A percentile compares a stretch with the other conserved stretches of the same genome.
phyloP scores from a whole-genome alignment of 2,329 filamentous ascomycete genomes.

The Fusarium irregulare region DNA sequence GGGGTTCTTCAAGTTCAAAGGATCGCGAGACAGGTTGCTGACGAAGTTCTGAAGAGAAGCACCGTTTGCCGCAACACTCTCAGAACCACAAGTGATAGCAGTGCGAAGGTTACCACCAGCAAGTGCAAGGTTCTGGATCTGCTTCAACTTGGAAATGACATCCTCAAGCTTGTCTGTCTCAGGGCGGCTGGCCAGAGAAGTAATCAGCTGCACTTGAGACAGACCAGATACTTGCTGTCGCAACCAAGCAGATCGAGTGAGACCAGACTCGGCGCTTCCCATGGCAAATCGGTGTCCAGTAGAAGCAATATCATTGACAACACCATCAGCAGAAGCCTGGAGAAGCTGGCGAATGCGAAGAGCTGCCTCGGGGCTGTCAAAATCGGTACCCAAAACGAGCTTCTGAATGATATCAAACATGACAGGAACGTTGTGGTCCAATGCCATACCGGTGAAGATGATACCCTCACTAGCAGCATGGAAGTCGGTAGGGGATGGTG shows the following conservation, averaged over 20 bases:
- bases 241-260: conserved; percentile 77
- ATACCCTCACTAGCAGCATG: conserved; percentile 82
- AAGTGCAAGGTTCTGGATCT: conserved; percentile 83
- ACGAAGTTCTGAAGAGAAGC: conserved; percentile 78
- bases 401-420: conserved; percentile 90
- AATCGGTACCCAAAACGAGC: conserved; percentile 88
- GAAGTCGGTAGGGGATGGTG: conserved; percentile 79
- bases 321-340: conserved; percentile 86
- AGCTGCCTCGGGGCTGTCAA: conserved; percentile 83
- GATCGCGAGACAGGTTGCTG: conserved; percentile 42
- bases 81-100: conserved; percentile 85
- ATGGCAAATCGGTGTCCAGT: conserved; percentile 90
- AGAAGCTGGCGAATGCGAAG: conserved; percentile 87
- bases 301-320: conserved; percentile 90
- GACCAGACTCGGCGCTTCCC: conserved; percentile 81
- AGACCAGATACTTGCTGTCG: conserved; percentile 91
- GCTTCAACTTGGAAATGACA: conserved; percentile 84
- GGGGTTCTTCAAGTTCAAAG: conserved; percentile 55
- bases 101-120: conserved; percentile 76
- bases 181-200: conserved; percentile 78
- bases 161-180: conserved; percentile 77
- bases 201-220: conserved; percentile 87
- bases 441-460: conserved; percentile 83
- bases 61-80: conserved; percentile 77
- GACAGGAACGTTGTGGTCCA: conserved; percentile 88